A percentile compares a stretch with the other conserved stretches of the same genome.
Conservation (phyloP, 2,329 filamentous ascomycete species). For the Conoideocrella luteorostrata region DNA sequence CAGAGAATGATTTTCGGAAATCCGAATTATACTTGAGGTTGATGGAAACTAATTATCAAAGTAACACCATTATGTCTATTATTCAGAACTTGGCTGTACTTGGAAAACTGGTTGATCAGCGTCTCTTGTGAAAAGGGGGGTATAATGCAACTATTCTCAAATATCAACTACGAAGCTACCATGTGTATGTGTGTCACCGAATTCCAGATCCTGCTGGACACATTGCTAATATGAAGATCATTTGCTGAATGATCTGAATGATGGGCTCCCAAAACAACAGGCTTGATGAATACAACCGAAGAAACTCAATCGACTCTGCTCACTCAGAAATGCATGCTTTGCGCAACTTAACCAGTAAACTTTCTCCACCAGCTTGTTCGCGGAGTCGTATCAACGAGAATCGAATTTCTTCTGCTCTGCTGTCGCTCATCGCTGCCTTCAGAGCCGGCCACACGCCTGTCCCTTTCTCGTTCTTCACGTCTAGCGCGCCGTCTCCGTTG, state of each 20-base stretch:
- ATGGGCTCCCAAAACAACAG: neutral
- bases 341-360: slow-evolving; percentile 33
- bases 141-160: slow-evolving; percentile 4
- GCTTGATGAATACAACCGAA: neutral
- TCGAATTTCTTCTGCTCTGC: slow-evolving; percentile 32
- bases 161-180: neutral
- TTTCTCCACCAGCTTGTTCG: slow-evolving; percentile 57
- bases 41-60: too few species aligned
- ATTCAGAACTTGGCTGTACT: too few species aligned
- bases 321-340: slow-evolving; percentile 4
- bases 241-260: neutral
- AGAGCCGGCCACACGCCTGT: slow-evolving; percentile 25
- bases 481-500: slow-evolving; percentile 36
- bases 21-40: too few species aligned
- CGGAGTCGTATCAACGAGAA: slow-evolving; percentile 40
- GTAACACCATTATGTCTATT: too few species aligned
- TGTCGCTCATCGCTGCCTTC: slow-evolving; percentile 40
- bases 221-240: neutral
- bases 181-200: neutral
- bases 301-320: neutral
- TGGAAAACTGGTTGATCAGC: too few species aligned
- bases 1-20: too few species aligned
- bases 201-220: slow-evolving; percentile 3
- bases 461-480: slow-evolving; percentile 35
- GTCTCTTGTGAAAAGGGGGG: slow-evolving; percentile 1